Evolutionary conservation across 352 stramenopile species (phyloP).

Genomic region (Thraustochytrium sp.): DNA sequence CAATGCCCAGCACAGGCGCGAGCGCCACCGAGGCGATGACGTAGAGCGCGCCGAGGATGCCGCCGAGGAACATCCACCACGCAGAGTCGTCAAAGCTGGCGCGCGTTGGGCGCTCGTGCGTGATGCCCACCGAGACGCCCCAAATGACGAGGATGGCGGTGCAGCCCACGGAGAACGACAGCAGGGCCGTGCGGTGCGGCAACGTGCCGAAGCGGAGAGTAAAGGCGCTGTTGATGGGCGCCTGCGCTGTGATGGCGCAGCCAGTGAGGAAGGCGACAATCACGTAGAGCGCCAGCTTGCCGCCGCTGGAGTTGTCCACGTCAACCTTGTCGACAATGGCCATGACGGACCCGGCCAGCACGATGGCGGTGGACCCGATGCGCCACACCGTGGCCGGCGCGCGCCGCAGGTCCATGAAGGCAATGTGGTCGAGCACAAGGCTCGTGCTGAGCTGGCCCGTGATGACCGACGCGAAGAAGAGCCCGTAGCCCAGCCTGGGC

Average conservation of each 20-base stretch:
- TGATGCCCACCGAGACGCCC: not conserved
- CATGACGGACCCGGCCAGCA: constrained; percentile 8
- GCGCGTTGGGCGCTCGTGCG: not conserved
- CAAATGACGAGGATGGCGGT: constrained; percentile 12
- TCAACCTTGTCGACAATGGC: constrained; percentile 23
- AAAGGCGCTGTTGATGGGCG: constrained; percentile 18
- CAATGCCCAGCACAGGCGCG: constrained; percentile 11
- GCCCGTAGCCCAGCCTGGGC: not conserved
- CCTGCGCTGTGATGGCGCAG: not conserved
- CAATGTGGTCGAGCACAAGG: constrained; percentile 36
- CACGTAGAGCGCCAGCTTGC: not conserved
- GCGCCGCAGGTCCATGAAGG: not conserved
- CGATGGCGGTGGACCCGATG: not conserved
- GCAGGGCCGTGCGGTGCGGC: constrained; percentile 6
- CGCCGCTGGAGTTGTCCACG: not conserved
- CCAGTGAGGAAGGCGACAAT: not conserved
- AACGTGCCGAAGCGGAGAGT: constrained; percentile 4
- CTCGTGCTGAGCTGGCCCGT: constrained; percentile 5
- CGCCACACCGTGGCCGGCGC: not conserved
- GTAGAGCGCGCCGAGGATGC: constrained; percentile 10
- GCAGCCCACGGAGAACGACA: constrained; percentile 22
- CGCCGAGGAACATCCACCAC: constrained; percentile 14
- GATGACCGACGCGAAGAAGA: constrained; percentile 29
- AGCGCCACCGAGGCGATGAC: not conserved
- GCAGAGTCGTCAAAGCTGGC: not conserved